A percentile compares a stretch with the other conserved stretches of the same genome.
Conservation (phyloP, 169 alveolate species). For the Plasmodium vinckei region DNA sequence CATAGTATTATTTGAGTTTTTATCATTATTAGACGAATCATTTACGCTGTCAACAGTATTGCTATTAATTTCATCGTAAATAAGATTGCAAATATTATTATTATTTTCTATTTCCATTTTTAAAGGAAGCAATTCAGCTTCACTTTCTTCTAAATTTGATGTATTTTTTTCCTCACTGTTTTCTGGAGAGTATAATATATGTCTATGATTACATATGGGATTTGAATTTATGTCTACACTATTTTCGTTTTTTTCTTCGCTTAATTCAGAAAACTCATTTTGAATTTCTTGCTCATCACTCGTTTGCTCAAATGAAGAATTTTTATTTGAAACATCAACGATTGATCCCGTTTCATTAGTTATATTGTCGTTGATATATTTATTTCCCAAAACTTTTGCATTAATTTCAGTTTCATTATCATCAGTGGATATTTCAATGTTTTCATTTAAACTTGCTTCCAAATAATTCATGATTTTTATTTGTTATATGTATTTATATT, state of each 20-base stretch:
- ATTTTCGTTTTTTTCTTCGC: constrained; percentile 51
- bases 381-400: constrained; percentile 27
- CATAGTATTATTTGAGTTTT: not conserved
- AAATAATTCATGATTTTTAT: constrained; percentile 31
- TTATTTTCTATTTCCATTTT: constrained; percentile 13
- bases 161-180: constrained; percentile 2
- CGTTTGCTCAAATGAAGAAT: constrained; percentile 9
- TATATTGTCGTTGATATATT: constrained; percentile 1
- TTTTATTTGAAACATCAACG: constrained; percentile 20
- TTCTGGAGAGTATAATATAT: constrained; percentile 17
- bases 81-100: not conserved
- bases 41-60: not conserved
- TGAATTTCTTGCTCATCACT: constrained; percentile 5
- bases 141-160: constrained; percentile 22
- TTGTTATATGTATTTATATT: not conserved
- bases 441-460: constrained; percentile 10
- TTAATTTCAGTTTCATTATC: constrained; percentile 14
- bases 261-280: constrained; percentile 53
- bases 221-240: constrained; percentile 45
- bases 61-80: not conserved
- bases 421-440: constrained; percentile 13
- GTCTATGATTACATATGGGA: constrained; percentile 1
- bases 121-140: constrained; percentile 10
- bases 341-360: not conserved
- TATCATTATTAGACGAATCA: not conserved